Evolutionary conservation across 345 rosid genomes (phyloP).

Genomic region (Litchi chinensis): DNA sequence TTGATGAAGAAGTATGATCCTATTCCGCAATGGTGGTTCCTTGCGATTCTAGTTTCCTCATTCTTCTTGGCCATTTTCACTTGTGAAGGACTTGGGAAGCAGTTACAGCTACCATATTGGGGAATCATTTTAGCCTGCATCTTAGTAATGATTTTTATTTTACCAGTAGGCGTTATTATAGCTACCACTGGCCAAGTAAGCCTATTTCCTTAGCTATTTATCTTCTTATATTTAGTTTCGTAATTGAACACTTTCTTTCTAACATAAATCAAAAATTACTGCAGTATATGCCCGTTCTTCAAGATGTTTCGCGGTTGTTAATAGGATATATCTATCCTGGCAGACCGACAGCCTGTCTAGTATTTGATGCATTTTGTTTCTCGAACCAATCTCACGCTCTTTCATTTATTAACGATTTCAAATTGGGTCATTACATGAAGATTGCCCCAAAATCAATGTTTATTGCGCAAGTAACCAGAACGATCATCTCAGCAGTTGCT

Average conservation of each 20-base stretch:
- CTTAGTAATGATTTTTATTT: constrained; percentile 8
- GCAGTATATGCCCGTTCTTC: no score
- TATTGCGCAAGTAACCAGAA: no score
- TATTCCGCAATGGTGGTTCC: constrained; percentile 53
- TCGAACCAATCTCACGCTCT: neutral
- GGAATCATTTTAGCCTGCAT: constrained; percentile 40
- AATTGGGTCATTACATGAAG: neutral
- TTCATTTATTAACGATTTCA: neutral
- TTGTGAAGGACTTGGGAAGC: constrained; percentile 26
- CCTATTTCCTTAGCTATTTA: no score
- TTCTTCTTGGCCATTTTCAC: no score
- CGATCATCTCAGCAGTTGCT: neutral
- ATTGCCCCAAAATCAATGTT: neutral
- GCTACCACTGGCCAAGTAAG: constrained; percentile 47
- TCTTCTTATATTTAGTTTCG: no score
- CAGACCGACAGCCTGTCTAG: constrained; percentile 8
- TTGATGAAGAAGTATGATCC: constrained; percentile 43
- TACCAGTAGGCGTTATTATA: constrained; percentile 39
- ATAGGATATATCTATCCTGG: constrained; percentile 6
- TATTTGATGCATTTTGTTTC: neutral
- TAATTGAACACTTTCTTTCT: no score
- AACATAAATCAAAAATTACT: no score
- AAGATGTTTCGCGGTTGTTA: constrained; percentile 16
- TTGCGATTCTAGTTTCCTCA: neutral
- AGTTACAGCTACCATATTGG: constrained; percentile 15